Base-by-base conservation (phyloP, 1,139 yeast species). In the Zhuliangozyma parablackwelliae region DNA sequence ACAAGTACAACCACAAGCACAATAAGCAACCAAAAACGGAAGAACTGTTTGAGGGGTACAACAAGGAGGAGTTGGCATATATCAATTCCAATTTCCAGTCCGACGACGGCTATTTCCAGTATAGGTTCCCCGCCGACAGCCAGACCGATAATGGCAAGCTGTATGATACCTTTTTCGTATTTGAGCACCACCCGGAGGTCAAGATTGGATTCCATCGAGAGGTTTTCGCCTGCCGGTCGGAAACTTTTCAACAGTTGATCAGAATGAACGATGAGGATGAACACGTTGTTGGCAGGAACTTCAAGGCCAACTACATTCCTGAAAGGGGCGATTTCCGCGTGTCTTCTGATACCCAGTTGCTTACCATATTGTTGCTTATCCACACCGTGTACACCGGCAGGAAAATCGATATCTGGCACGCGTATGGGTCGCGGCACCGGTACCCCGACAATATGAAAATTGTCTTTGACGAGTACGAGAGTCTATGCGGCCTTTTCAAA, bases 331-430 rank as follows among this genome's bases (percentile, higher is more conserved):
- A 4, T 47, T 64, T 40, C 34, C 44, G 30, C 13, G 34, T 47
- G n/a, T n/a, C 21, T 2, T 41, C 51, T 6, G 40, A 46, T 1
- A 41, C 65, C 1, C 52, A 59, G 29, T 34, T 55, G 5, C 51
- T 54, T 30, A 49, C 74, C 0, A 41, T 66, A 1, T 44, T 65
- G 21, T 50, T 69, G 6, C 54, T 67, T 8, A 47, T 65, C 1
- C 65, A 66, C 45, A 60, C 54, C 37, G 41, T 66, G 2, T 70
- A 69, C 43, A 57, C 71, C 3, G 61, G 63, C 30, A 43, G 44
- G 23, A 49, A 54, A 31, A 42, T 45, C 10, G 48, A 46, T 30
- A 29, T 43, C 28, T 37, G 43, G 42, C 32, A 32, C 7, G 28
- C 25, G 10, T 40, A 34, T 31, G 41, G 34, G 9, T 43, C 45